phyloP scores from a whole-genome alignment of 2,329 filamentous ascomycete species.

The Colletotrichum sp. region DNA sequence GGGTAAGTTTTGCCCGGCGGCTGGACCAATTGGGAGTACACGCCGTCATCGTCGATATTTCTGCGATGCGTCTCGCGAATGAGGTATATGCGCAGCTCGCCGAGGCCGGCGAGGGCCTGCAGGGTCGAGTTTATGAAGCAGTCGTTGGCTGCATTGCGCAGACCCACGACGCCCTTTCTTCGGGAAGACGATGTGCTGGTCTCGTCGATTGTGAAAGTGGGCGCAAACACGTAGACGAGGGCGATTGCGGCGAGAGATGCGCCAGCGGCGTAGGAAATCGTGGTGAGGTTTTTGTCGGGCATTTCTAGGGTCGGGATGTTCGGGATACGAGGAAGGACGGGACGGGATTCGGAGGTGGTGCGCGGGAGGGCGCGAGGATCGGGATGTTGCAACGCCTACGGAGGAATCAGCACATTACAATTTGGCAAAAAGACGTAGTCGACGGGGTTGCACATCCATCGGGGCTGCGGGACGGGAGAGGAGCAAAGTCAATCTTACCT shows the following conservation, averaged over 20 bases:
- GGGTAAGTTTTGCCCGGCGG: constrained; percentile 49
- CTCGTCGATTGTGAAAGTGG: constrained; percentile 94
- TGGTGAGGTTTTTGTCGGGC: constrained; percentile 82
- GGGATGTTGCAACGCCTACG: background rate
- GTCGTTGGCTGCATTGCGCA: constrained; percentile 91
- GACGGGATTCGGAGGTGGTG: background rate
- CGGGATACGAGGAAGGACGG: background rate
- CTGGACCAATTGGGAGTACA: constrained; percentile 72
- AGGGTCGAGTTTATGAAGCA: constrained; percentile 97
- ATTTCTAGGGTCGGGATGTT: constrained; percentile 46
- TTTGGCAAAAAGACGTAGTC: background rate
- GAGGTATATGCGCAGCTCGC: constrained; percentile 87
- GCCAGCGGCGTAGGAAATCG: constrained; percentile 92
- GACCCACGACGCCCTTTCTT: constrained; percentile 87
- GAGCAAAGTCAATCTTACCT: background rate
- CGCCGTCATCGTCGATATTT: constrained; percentile 75
- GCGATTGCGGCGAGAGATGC: constrained; percentile 94
- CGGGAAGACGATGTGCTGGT: constrained; percentile 72
- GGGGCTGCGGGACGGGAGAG: background rate
- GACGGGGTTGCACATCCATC: background rate
- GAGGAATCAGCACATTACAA: background rate
- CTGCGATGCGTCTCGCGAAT: constrained; percentile 90
- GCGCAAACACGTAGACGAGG: constrained; percentile 95
- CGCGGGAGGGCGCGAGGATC: background rate
- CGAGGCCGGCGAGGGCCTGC: constrained; percentile 88